Conservation (phyloP, 495 filamentous ascomycete genomes). For the Usnea hakonensis region DNA sequence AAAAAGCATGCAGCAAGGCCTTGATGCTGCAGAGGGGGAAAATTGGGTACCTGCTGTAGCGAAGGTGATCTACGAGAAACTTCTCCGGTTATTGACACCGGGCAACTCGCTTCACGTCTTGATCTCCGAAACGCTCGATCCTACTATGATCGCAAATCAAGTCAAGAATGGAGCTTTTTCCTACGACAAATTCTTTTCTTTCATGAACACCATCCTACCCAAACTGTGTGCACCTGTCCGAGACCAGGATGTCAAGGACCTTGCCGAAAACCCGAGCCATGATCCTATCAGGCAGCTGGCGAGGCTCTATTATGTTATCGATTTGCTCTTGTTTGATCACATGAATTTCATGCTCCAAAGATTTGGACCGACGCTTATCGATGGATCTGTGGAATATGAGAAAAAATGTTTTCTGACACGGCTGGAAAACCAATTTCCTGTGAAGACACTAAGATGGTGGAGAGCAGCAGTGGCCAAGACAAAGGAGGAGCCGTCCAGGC, state of each 20-base stretch:
- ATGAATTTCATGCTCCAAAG: slow-evolving; percentile 86
- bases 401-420: slow-evolving; percentile 64
- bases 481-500: slow-evolving; percentile 59
- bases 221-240: slow-evolving; percentile 88
- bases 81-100: slow-evolving; percentile 70
- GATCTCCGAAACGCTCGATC: slow-evolving; percentile 80
- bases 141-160: slow-evolving; percentile 65
- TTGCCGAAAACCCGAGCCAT: slow-evolving; percentile 64
- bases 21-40: slow-evolving; percentile 62
- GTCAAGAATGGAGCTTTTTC: slow-evolving; percentile 79
- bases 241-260: slow-evolving; percentile 72
- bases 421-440: slow-evolving; percentile 55
- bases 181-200: slow-evolving; percentile 85
- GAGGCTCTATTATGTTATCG: slow-evolving; percentile 75
- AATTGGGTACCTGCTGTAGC: slow-evolving; percentile 78
- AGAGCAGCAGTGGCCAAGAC: slow-evolving; percentile 58
- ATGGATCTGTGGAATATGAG: slow-evolving; percentile 76
- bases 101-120: slow-evolving; percentile 74
- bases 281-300: slow-evolving; percentile 80
- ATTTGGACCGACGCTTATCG: slow-evolving; percentile 71
- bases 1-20: slow-evolving; percentile 64
- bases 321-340: slow-evolving; percentile 88
- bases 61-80: slow-evolving; percentile 72
- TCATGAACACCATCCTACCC: slow-evolving; percentile 83
- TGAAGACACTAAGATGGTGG: slow-evolving; percentile 66